A percentile compares a stretch with the other conserved stretches of the same genome.
These are phyloP conservation scores for Agarophyton chilense DNA, from an alignment of 23 red algal species.

Conservation along the genomic window DNA sequence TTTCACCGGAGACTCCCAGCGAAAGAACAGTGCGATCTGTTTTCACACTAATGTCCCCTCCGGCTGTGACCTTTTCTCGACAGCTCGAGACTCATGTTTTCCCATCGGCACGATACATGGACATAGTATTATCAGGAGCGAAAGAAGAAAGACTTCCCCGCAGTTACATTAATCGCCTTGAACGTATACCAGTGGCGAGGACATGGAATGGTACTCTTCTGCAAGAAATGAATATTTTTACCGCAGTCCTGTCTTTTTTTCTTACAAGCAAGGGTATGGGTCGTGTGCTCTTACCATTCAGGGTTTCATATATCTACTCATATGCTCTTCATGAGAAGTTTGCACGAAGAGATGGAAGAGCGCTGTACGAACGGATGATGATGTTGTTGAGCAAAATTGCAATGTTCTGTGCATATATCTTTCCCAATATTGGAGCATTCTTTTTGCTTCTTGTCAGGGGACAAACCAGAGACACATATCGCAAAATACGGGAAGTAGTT, in stretches of 20 bases:
- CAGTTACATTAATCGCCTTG: background rate
- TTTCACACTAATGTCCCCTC: background rate
- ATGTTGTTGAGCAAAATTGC: background rate
- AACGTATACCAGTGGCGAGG: background rate
- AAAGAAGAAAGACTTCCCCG: conserved; percentile 3
- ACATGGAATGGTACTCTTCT: background rate
- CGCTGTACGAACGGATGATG: background rate
- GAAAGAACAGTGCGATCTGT: background rate
- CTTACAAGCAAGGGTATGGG: background rate
- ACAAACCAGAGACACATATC: background rate
- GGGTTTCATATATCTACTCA: background rate
- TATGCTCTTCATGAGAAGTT: background rate
- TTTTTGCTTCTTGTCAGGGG: background rate
- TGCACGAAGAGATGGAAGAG: background rate
- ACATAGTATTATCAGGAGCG: background rate
- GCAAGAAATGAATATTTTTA: background rate
- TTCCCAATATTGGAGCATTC: background rate
- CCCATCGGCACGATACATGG: background rate
- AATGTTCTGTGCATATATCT: background rate
- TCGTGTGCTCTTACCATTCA: background rate
- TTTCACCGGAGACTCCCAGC: background rate
- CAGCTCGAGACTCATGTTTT: background rate
- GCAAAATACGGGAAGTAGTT: no score
- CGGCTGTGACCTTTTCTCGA: background rate
- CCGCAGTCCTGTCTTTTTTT: background rate